Conservation (phyloP, 2,329 filamentous ascomycete genomes). For the Gliomastix tumulicola region DNA sequence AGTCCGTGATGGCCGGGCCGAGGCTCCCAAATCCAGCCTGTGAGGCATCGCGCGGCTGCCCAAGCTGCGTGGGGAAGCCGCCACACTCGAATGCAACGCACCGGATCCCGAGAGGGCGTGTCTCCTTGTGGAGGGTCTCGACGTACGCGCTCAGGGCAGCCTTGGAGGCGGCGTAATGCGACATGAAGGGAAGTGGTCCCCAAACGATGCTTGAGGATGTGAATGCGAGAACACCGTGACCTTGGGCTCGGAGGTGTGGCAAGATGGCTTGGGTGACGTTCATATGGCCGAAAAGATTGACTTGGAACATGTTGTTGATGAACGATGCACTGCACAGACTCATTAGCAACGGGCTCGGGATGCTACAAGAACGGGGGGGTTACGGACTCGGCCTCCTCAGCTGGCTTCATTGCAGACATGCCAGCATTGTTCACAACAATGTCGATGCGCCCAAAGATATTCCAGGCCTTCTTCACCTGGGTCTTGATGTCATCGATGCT, state of each 20-base stretch:
- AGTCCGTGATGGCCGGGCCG: conserved; percentile 8
- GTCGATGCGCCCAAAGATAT: conserved; percentile 21
- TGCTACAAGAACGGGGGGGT: background rate
- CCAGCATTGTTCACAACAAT: conserved; percentile 26
- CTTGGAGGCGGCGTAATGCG: conserved; percentile 21
- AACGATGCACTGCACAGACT: conserved; percentile 11
- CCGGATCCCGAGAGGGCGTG: conserved; percentile 14
- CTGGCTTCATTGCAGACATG: conserved; percentile 14
- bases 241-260: conserved; percentile 16
- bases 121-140: conserved; percentile 20
- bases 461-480: conserved; percentile 15
- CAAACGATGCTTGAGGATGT: conserved; percentile 18
- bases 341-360: too few relatives aligned
- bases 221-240: conserved; percentile 16
- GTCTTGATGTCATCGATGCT: conserved; percentile 7
- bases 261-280: conserved; percentile 17
- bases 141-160: conserved; percentile 16
- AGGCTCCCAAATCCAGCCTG: conserved; percentile 7
- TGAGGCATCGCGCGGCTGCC: conserved; percentile 12
- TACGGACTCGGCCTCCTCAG: conserved; percentile 22
- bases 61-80: conserved; percentile 18
- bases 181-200: conserved; percentile 18
- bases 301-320: conserved; percentile 15
- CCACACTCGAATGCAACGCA: conserved; percentile 22
- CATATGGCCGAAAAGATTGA: conserved; percentile 18